Evolutionary conservation across 768 basidiomycete genomes (phyloP).

Genomic region (Psilocybe azurescens): DNA sequence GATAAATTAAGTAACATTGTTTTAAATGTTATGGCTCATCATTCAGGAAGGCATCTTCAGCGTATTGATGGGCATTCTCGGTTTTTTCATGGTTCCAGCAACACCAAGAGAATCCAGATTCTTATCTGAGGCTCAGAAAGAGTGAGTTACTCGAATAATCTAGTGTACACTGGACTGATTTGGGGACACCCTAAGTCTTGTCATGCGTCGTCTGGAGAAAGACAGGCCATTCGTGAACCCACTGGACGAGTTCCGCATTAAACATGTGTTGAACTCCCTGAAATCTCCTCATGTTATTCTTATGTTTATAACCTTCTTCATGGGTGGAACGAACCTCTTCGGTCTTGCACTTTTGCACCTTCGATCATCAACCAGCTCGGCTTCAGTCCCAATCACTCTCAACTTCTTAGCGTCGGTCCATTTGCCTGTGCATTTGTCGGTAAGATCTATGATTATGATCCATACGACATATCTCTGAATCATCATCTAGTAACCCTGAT

Average conservation of each 20-base stretch:
- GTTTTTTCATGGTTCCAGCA: constrained; percentile 18
- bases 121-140: constrained; percentile 34
- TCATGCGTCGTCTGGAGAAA: constrained; percentile 32
- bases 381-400: constrained; percentile 36
- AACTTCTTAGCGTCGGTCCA: constrained; percentile 43
- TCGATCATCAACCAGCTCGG: constrained; percentile 43
- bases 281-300: constrained; percentile 40
- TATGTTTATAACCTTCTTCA: constrained; percentile 38
- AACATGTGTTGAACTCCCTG: constrained; percentile 33
- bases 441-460: constrained; percentile 19
- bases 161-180: not conserved
- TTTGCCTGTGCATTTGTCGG: constrained; percentile 40
- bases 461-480: not conserved
- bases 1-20: not conserved
- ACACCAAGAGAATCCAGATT: constrained; percentile 17
- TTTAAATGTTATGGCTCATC: not conserved
- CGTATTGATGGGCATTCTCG: constrained; percentile 9
- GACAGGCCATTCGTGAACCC: constrained; percentile 38
- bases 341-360: constrained; percentile 40
- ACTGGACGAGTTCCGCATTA: constrained; percentile 34
- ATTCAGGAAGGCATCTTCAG: constrained; percentile 17
- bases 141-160: constrained; percentile 21
- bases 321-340: constrained; percentile 40
- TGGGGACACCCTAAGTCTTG: constrained; percentile 16
- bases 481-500: constrained; percentile 29